Conservation (phyloP, 805 yeast species). For the Candida insectorum region DNA sequence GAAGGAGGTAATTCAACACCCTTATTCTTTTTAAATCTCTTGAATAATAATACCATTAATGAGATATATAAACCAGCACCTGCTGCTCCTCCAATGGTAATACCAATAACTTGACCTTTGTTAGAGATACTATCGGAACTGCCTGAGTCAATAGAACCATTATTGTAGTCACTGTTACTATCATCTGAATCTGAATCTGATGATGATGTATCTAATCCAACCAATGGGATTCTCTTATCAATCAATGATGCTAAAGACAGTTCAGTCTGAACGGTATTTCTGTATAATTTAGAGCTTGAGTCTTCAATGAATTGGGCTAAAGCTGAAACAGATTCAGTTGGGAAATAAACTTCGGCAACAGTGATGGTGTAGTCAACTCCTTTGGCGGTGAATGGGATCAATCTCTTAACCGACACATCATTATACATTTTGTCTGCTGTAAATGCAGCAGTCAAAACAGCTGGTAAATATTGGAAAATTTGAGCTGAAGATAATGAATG, state of each 20-base stretch:
- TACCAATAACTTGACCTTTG: constrained; percentile 60
- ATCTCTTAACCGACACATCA: constrained; percentile 56
- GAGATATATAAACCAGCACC: constrained; percentile 70
- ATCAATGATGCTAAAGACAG: constrained; percentile 61
- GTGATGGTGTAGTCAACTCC: constrained; percentile 66
- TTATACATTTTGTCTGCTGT: constrained; percentile 22
- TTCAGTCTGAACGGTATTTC: constrained; percentile 54
- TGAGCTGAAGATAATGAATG: constrained; percentile 78
- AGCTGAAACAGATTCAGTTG: constrained; percentile 44
- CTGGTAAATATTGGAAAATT: constrained; percentile 81
- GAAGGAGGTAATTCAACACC: constrained; percentile 37
- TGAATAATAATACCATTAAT: constrained; percentile 53
- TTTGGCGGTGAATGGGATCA: constrained; percentile 69
- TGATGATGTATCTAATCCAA: constrained; percentile 33
- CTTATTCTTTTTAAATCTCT: constrained; percentile 44
- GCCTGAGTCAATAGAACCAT: constrained; percentile 34
- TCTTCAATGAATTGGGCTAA: constrained; percentile 51
- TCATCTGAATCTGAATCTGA: constrained; percentile 12
- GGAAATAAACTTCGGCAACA: constrained; percentile 85
- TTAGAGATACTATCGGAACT: constrained; percentile 13
- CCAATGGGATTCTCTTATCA: constrained; percentile 65
- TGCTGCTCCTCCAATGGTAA: constrained; percentile 77
- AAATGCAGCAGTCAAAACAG: constrained; percentile 63
- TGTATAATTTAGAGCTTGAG: constrained; percentile 56
- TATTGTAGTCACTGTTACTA: constrained; percentile 12